Evolutionary conservation across 352 stramenopile genomes (phyloP).

Genomic region (Elongisporangium prolatum): DNA sequence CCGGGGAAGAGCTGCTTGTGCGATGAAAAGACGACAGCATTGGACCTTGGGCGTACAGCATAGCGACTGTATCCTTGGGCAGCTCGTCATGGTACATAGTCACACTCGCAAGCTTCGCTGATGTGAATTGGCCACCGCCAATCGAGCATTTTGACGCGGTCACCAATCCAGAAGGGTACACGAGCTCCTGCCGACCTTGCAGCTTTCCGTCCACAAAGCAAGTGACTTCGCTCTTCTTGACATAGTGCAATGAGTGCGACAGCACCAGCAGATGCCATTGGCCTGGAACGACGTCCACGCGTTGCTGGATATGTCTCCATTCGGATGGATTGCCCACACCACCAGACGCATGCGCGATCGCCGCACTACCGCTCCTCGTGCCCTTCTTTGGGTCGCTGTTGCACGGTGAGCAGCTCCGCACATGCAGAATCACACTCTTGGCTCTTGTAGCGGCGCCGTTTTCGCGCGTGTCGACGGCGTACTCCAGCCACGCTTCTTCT

Average conservation of each 20-base stretch:
- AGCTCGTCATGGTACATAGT: constrained; percentile 84
- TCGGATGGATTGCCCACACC: constrained; percentile 18
- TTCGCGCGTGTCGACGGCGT: constrained; percentile 22
- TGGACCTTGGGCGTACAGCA: constrained; percentile 60
- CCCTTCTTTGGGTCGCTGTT: not conserved
- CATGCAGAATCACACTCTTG: constrained; percentile 28
- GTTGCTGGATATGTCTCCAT: constrained; percentile 58
- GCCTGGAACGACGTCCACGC: constrained; percentile 22
- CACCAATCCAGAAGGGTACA: constrained; percentile 71
- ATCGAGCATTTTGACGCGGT: constrained; percentile 71
- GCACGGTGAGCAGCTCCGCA: constrained; percentile 49
- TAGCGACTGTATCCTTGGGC: constrained; percentile 34
- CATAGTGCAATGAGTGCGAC: constrained; percentile 76
- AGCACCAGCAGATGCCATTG: constrained; percentile 76
- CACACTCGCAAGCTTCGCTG: constrained; percentile 52
- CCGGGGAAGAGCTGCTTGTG: not conserved
- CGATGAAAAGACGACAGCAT: constrained; percentile 57
- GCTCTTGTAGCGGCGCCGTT: constrained; percentile 3
- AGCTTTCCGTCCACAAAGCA: constrained; percentile 57
- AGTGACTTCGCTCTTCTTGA: constrained; percentile 82
- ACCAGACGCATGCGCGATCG: not conserved
- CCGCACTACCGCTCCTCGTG: constrained; percentile 15
- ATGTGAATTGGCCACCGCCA: constrained; percentile 36
- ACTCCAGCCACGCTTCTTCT: constrained; percentile 65
- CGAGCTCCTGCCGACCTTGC: constrained; percentile 70